Percentiles rank a stretch among this genome's conserved stretches.
Evolutionary conservation across 2,329 filamentous ascomycete species (phyloP).

Genomic region (Aspergillus udagawae): DNA sequence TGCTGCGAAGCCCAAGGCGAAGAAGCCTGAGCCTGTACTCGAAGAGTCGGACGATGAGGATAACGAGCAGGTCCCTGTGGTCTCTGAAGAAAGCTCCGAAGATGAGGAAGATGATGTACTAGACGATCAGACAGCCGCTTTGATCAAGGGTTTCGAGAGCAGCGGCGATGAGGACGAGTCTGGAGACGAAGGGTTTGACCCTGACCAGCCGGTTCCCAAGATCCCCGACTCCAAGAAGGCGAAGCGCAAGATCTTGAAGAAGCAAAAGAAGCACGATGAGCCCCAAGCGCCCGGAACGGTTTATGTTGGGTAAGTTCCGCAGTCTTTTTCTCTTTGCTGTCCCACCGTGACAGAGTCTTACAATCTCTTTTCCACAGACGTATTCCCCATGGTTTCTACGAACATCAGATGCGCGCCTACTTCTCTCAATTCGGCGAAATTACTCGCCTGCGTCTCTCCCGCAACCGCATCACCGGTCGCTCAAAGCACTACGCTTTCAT

Average conservation of each 20-base stretch:
- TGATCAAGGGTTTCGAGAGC: conserved; percentile 55
- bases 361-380: conserved; percentile 46
- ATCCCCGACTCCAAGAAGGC: conserved; percentile 44
- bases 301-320: conserved; percentile 65
- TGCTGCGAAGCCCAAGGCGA: conserved; percentile 36
- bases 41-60: conserved; percentile 35
- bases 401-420: conserved; percentile 90
- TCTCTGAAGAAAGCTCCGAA: conserved; percentile 20
- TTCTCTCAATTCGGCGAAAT: conserved; percentile 91
- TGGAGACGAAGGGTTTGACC: conserved; percentile 44
- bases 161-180: conserved; percentile 50
- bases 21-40: conserved; percentile 41
- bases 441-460: conserved; percentile 71
- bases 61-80: conserved; percentile 19
- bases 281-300: conserved; percentile 65
- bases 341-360: conserved; percentile 7
- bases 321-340: not conserved
- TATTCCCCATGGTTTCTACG: conserved; percentile 94
- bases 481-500: conserved; percentile 95
- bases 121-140: conserved; percentile 51
- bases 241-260: conserved; percentile 50
- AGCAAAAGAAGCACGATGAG: conserved; percentile 44
- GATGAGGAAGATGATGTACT: conserved; percentile 34
- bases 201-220: conserved; percentile 40
- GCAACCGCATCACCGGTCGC: conserved; percentile 85